phyloP scores from a whole-genome alignment of 441 rosid genomes.

The Omphalea diandra region DNA sequence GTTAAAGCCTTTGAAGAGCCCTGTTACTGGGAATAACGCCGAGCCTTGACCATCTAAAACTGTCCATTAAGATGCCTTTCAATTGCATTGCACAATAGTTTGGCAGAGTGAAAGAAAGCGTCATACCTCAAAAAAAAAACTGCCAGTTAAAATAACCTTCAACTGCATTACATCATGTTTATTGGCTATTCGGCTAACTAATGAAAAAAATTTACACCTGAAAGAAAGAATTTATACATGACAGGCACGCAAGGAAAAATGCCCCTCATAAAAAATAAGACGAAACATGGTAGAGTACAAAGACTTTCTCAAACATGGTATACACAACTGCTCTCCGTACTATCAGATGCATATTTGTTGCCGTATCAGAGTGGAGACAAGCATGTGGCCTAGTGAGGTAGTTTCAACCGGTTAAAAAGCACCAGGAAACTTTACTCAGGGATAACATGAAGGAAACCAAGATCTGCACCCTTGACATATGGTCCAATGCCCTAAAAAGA shows the following conservation, averaged over 20 bases:
- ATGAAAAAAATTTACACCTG: slow-evolving; percentile 28
- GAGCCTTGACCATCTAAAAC: too few relatives aligned
- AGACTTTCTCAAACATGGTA: slow-evolving; percentile 9
- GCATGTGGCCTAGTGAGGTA: slow-evolving; percentile 50
- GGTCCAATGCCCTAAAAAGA: slow-evolving; percentile 66
- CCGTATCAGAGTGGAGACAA: neutral
- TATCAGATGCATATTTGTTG: slow-evolving; percentile 2
- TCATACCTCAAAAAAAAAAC: too few relatives aligned
- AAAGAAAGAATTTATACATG: neutral
- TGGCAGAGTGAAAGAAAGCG: too few relatives aligned
- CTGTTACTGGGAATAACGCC: too few relatives aligned
- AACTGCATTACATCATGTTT: neutral
- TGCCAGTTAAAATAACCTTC: neutral
- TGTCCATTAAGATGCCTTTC: too few relatives aligned
- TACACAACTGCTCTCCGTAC: slow-evolving; percentile 5
- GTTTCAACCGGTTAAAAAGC: slow-evolving; percentile 74
- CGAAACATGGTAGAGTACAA: neutral
- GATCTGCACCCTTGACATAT: slow-evolving; percentile 79
- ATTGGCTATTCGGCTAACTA: slow-evolving; percentile 3
- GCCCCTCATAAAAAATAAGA: neutral
- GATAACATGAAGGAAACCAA: slow-evolving; percentile 77
- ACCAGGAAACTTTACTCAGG: slow-evolving; percentile 92
- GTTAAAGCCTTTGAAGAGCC: too few relatives aligned
- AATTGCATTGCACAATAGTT: too few relatives aligned
- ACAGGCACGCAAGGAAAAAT: slow-evolving; percentile 17